A percentile compares a stretch with the other conserved stretches of the same genome.
These are phyloP conservation scores for Clitoria ternatea DNA, from an alignment of 306 rosid genomes.

Conservation along the genomic window DNA sequence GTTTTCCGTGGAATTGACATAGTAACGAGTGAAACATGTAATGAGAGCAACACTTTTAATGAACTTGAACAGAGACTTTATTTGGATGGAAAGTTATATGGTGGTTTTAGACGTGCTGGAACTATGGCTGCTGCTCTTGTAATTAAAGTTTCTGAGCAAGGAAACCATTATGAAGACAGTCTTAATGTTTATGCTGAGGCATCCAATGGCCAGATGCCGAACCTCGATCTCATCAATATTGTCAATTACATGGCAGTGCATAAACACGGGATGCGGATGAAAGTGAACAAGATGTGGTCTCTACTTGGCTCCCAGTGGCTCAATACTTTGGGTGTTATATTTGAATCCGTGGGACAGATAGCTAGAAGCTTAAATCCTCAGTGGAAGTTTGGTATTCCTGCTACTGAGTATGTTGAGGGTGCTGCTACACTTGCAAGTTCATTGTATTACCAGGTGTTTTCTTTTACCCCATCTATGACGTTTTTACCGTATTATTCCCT, in stretches of 20 bases:
- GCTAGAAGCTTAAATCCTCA: slow-evolving; percentile 61
- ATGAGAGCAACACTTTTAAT: slow-evolving; percentile 26
- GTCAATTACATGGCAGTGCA: slow-evolving; percentile 84
- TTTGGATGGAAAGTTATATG: slow-evolving; percentile 34
- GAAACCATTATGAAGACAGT: slow-evolving; percentile 62
- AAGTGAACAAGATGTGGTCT: slow-evolving; percentile 71
- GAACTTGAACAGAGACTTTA: slow-evolving; percentile 34
- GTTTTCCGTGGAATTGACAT: slow-evolving; percentile 35
- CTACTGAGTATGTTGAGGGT: slow-evolving; percentile 82
- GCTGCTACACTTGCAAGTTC: slow-evolving; percentile 93
- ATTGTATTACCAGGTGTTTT: slow-evolving; percentile 74
- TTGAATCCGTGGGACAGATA: slow-evolving; percentile 63
- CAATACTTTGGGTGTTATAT: slow-evolving; percentile 58
- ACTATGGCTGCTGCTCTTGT: slow-evolving; percentile 96
- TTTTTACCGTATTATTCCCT: not conserved
- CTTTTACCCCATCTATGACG: slow-evolving; percentile 9
- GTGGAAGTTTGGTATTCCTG: slow-evolving; percentile 89
- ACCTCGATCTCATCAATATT: slow-evolving; percentile 88
- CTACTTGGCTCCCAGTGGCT: slow-evolving; percentile 65
- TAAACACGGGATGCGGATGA: slow-evolving; percentile 73
- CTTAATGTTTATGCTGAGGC: slow-evolving; percentile 82
- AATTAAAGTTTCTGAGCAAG: slow-evolving; percentile 63
- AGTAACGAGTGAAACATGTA: slow-evolving; percentile 49
- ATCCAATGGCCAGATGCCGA: slow-evolving; percentile 96
- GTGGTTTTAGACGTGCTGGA: slow-evolving; percentile 87